phyloP scores from a whole-genome alignment of 2,329 filamentous ascomycete genomes.

The Trichoderma polysporum region DNA sequence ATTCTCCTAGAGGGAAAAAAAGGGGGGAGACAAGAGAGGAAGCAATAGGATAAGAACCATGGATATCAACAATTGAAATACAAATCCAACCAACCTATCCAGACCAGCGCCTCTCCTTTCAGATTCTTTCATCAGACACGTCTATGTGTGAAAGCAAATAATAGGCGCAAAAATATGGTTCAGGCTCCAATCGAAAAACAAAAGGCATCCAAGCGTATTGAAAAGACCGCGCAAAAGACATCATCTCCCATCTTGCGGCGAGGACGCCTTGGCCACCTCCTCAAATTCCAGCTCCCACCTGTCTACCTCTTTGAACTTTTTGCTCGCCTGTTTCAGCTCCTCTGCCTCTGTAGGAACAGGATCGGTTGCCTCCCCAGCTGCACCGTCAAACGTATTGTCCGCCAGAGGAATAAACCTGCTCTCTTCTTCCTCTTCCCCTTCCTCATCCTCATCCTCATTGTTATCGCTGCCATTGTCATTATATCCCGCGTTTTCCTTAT shows the following conservation, averaged over 20 bases:
- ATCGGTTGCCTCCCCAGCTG: constrained; percentile 35
- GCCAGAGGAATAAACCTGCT: constrained; percentile 44
- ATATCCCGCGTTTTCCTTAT: constrained; percentile 57
- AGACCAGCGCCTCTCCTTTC: neutral
- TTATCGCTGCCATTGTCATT: constrained; percentile 37
- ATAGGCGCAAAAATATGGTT: neutral
- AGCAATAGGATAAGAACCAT: neutral
- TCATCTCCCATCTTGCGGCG: constrained; percentile 52
- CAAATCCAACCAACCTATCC: constrained; percentile 8
- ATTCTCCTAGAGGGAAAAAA: neutral
- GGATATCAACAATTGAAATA: constrained; percentile 19
- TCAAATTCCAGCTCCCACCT: constrained; percentile 68
- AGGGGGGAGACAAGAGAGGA: neutral
- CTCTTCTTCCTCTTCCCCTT: constrained; percentile 38
- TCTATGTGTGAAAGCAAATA: neutral
- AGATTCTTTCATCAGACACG: neutral
- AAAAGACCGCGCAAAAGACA: neutral
- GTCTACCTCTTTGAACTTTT: constrained; percentile 69
- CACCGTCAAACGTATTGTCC: constrained; percentile 46
- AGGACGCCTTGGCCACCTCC: constrained; percentile 57
- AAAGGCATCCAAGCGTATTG: neutral
- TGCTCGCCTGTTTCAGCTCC: constrained; percentile 58
- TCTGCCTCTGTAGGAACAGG: constrained; percentile 48
- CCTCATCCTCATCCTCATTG: constrained; percentile 37
- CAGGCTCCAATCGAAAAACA: neutral